These are phyloP conservation scores for Artomyces pyxidatus DNA, from an alignment of 768 basidiomycete species.

Conservation along the genomic window DNA sequence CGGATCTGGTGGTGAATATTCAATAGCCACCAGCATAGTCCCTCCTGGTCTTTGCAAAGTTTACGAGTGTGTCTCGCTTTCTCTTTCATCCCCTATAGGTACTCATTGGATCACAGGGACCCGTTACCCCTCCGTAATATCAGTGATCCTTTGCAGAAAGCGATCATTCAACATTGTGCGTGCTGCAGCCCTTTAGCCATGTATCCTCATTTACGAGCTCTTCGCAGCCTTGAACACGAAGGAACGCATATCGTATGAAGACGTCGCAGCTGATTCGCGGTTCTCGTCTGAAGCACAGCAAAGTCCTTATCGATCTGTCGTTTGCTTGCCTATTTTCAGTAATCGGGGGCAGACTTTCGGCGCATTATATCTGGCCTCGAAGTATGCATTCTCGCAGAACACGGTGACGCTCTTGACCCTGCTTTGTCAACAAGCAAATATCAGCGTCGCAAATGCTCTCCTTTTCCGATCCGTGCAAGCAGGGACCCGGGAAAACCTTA, in stretches of 20 bases:
- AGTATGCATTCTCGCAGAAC: constrained; percentile 54
- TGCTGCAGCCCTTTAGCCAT: constrained; percentile 1
- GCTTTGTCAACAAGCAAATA: constrained; percentile 67
- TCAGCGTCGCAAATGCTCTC: constrained; percentile 68
- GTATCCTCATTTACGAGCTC: not conserved
- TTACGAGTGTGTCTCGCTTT: constrained; percentile 44
- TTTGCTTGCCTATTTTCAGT: constrained; percentile 66
- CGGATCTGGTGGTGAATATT: constrained; percentile 63
- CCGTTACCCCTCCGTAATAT: constrained; percentile 52
- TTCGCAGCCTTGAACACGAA: constrained; percentile 55
- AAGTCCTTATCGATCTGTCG: constrained; percentile 49
- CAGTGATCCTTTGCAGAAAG: constrained; percentile 53
- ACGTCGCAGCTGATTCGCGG: constrained; percentile 55
- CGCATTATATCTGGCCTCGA: constrained; percentile 58
- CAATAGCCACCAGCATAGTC: constrained; percentile 57
- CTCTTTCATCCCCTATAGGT: not conserved
- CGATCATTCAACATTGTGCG: constrained; percentile 60
- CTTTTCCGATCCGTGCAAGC: constrained; percentile 68
- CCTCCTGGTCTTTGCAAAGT: constrained; percentile 56
- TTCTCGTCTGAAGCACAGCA: constrained; percentile 64
- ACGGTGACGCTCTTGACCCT: constrained; percentile 54
- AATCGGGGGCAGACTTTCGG: constrained; percentile 73
- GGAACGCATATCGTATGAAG: constrained; percentile 50
- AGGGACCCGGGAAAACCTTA: constrained; percentile 65
- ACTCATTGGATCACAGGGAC: constrained; percentile 34